Base-by-base conservation (phyloP, 441 rosid genomes). In the Populus hybrid region DNA sequence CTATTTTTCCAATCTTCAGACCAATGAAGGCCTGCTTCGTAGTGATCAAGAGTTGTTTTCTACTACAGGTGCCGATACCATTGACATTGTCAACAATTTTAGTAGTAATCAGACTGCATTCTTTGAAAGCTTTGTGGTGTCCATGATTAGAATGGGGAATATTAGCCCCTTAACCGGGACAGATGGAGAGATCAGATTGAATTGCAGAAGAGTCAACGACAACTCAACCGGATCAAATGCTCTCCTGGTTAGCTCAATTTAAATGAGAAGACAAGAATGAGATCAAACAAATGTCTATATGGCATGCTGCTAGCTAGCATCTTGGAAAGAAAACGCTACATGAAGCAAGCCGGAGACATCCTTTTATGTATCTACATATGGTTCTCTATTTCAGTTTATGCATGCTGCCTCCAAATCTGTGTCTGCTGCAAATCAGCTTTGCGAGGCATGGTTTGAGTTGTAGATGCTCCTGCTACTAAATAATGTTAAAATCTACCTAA, bases 111-210 rank as follows among this genome's bases (percentile, higher is more conserved):
- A 84, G 34, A 78, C 76, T 1, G 78, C 79, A 28, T 91, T 91
- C 85, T 90, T 89, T 21, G 65, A 76, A 42, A 83, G 80, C 57
- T 91, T 91, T 30, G 87, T 69, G 73, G 71, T 59, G 2, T 89
- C 91, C 20, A 90, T 90, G 87, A 79, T 89, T 34, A 81, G 85
- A 61, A 89, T 91, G 93, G 93, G 92, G 21, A 84, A 90, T 73
- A 67, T 91, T 35, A 61, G 68, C 16, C 83, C 82, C 6, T 73
- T 88, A 54, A 86, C 90, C 1, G 91, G 91, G 3, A 82, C 64
- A 34, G 77, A 80, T 30, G 93, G 91, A 10, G 85, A 91, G 79
- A 81, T 90, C 59, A 90, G 92, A 79, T 7, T 66, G 69, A 81
- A 87, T 11, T 90, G 93, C 78, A 83, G 87, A 16, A 77, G 71